phyloP scores from a whole-genome alignment of 2,329 filamentous ascomycete genomes.

The Epichloe festucae region DNA sequence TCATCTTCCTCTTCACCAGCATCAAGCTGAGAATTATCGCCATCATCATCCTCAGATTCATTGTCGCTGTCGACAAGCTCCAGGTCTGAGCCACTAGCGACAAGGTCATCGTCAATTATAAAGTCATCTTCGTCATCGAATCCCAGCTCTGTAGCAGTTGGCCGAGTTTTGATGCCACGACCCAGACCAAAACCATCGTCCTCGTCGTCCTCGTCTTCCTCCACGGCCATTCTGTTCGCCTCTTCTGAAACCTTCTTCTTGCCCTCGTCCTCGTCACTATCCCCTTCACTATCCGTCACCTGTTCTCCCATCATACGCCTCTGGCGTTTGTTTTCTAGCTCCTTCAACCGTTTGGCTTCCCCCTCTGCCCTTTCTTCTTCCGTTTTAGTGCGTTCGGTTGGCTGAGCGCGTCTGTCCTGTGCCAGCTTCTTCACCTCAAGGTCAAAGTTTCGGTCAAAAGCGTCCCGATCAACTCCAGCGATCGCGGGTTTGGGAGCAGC shows the following conservation, averaged over 20 bases:
- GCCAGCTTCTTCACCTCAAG: conserved; percentile 68
- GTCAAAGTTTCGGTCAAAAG: conserved; percentile 81
- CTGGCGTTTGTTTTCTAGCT: conserved; percentile 70
- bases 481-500: conserved; percentile 18
- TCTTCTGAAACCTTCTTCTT: conserved; percentile 21
- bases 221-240: conserved; percentile 22
- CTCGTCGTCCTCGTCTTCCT: conserved; percentile 30
- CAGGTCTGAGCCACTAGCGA: conserved; percentile 68
- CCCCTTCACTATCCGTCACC: conserved; percentile 51
- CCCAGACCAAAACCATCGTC: conserved; percentile 47
- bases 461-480: conserved; percentile 47
- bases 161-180: conserved; percentile 41
- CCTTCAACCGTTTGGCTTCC: conserved; percentile 61
- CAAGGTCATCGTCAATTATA: conserved; percentile 73
- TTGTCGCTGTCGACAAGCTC: conserved; percentile 42
- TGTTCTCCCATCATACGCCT: conserved; percentile 79
- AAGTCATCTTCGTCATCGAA: conserved; percentile 95
- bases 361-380: conserved; percentile 73
- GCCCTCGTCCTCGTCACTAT: conserved; percentile 26
- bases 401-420: conserved; percentile 72
- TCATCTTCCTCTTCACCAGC: conserved; percentile 46
- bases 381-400: conserved; percentile 80
- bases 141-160: conserved; percentile 49
- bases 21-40: conserved; percentile 20
- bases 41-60: conserved; percentile 35